A percentile compares a stretch with the other conserved stretches of the same genome.
These are phyloP conservation scores for Mucor mucedo DNA, from an alignment of 371 early-diverging fungal genomes.

Conservation along the genomic window DNA sequence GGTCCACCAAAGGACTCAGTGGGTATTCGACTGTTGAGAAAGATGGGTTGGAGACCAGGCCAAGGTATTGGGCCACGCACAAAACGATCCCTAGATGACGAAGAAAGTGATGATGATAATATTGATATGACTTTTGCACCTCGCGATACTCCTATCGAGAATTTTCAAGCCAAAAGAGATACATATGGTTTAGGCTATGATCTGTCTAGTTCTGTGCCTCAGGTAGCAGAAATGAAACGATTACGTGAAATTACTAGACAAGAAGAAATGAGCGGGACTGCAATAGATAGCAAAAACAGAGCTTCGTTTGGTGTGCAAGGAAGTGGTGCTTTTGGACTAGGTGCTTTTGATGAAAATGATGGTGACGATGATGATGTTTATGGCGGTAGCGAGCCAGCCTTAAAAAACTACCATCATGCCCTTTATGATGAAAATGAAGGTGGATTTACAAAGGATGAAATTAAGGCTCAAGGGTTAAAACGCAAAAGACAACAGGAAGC, in stretches of 20 bases:
- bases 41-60: constrained; percentile 88
- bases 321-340: constrained; percentile 40
- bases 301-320: constrained; percentile 38
- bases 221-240: constrained; percentile 61
- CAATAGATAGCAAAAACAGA: constrained; percentile 18
- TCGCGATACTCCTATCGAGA: constrained; percentile 66
- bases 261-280: constrained; percentile 15
- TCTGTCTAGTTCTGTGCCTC: constrained; percentile 65
- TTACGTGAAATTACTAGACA: constrained; percentile 32
- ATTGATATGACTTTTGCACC: constrained; percentile 71
- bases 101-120: constrained; percentile 16
- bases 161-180: constrained; percentile 63
- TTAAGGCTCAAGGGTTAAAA: constrained; percentile 18
- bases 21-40: constrained; percentile 65
- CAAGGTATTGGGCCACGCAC: constrained; percentile 83
- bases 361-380: constrained; percentile 60
- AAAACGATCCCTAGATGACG: constrained; percentile 36
- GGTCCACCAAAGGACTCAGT: constrained; percentile 69
- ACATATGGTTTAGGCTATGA: constrained; percentile 75
- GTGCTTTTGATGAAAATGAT: constrained; percentile 56
- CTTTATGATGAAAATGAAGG: constrained; percentile 48
- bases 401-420: constrained; percentile 38
- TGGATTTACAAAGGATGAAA: constrained; percentile 24
- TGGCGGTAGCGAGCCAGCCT: constrained; percentile 15
- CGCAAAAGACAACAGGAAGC: constrained; percentile 14